These are phyloP conservation scores for Gonapodya sp. DNA, from an alignment of 192 early-diverging fungal genomes.

Conservation along the genomic window DNA sequence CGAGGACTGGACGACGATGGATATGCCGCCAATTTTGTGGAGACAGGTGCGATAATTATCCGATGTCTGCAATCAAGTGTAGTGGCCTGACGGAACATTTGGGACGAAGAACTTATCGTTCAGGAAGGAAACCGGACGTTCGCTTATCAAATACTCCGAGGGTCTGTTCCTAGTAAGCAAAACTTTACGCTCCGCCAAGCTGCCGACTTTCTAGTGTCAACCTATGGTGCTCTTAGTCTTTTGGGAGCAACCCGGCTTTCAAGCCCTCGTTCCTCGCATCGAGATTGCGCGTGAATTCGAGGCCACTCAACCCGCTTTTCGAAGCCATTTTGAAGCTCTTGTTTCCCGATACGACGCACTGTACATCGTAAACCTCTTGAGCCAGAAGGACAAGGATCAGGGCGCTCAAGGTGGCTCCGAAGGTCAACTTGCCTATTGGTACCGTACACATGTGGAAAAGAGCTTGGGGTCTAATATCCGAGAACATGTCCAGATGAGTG, in stretches of 20 bases:
- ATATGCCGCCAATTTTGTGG: conserved; percentile 96
- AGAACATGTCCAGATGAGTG: neutral
- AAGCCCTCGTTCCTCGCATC: conserved; percentile 73
- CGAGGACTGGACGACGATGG: conserved; percentile 96
- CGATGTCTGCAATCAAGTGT: neutral
- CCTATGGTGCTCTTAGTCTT: conserved; percentile 52
- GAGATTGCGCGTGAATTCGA: conserved; percentile 70
- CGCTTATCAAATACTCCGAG: neutral
- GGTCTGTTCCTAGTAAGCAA: neutral
- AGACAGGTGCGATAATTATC: conserved; percentile 23
- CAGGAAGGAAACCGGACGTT: neutral
- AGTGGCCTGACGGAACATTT: neutral
- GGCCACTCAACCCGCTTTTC: conserved; percentile 72
- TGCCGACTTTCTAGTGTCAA: conserved; percentile 21
- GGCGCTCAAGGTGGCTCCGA: conserved; percentile 1
- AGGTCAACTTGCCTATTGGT: neutral
- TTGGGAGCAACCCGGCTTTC: conserved; percentile 90
- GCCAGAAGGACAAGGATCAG: conserved; percentile 36
- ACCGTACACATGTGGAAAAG: neutral
- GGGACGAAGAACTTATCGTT: conserved; percentile 67
- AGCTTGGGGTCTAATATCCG: neutral
- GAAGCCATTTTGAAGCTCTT: conserved; percentile 53
- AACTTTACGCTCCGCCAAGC: conserved; percentile 35
- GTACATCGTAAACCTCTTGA: conserved; percentile 70
- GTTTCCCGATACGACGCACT: conserved; percentile 62